These are phyloP conservation scores for Lepidium didymum DNA, from an alignment of 345 rosid species.

Conservation along the genomic window DNA sequence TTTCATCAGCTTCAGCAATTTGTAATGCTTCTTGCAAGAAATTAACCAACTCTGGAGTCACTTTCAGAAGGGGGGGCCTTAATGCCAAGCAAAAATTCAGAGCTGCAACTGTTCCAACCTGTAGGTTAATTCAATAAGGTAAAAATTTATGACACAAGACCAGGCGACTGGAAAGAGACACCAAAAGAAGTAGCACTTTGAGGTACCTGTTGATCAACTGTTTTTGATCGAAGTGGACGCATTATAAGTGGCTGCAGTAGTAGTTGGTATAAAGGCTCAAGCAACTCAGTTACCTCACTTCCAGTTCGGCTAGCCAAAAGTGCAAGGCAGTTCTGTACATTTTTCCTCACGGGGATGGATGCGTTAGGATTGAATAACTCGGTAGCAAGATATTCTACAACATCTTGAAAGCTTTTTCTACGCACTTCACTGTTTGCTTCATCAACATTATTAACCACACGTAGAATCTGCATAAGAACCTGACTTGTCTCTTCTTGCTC, in stretches of 20 bases:
- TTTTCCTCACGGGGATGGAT: conserved; percentile 80
- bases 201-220: conserved; percentile 96
- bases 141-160: not conserved
- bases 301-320: conserved; percentile 98
- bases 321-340: conserved; percentile 92
- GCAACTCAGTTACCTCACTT: conserved; percentile 95
- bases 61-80: conserved; percentile 95
- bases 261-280: conserved; percentile 80
- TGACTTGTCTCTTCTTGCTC: conserved; percentile 99
- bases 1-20: conserved; percentile 98
- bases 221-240: conserved; percentile 84
- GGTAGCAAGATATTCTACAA: conserved; percentile 85
- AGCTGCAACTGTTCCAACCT: conserved; percentile 97
- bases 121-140: conserved; percentile 22
- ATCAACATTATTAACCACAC: conserved; percentile 93
- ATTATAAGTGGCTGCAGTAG: conserved; percentile 85
- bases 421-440: conserved; percentile 95
- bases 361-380: conserved; percentile 91
- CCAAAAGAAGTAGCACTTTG: not conserved
- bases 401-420: conserved; percentile 89
- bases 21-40: conserved; percentile 98
- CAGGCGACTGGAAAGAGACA: conserved; percentile 4
- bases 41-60: conserved; percentile 91
- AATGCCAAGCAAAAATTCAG: conserved; percentile 91
- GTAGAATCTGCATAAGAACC: conserved; percentile 96